Conservation (phyloP, 441 rosid species). For the Gossypium davidsonii region DNA sequence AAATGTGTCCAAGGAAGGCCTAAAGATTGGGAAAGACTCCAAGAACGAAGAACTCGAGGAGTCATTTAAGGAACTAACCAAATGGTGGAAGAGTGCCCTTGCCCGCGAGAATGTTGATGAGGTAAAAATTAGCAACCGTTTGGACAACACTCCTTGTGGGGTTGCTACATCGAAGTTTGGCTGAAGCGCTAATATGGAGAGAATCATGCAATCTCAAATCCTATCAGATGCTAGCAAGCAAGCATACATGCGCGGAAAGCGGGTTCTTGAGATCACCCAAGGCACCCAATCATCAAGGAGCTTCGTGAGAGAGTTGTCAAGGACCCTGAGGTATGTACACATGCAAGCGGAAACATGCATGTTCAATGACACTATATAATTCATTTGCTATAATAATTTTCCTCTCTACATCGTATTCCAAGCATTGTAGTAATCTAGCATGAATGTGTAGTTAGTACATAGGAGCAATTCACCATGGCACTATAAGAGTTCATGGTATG, state of each 20-base stretch:
- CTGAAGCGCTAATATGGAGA: constrained; percentile 96
- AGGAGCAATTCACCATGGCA: background rate
- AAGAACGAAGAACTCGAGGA: constrained; percentile 79
- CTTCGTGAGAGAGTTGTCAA: constrained; percentile 71
- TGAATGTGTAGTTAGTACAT: background rate
- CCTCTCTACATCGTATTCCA: background rate
- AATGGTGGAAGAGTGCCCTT: constrained; percentile 81
- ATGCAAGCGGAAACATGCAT: background rate
- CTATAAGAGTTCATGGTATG: background rate
- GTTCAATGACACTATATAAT: background rate
- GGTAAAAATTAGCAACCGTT: constrained; percentile 77
- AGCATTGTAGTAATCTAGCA: background rate
- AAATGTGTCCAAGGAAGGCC: constrained; percentile 88
- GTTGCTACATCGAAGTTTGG: constrained; percentile 91
- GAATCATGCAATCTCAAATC: constrained; percentile 91
- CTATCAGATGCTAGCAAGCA: constrained; percentile 79
- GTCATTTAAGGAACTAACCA: constrained; percentile 83
- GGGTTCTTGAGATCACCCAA: constrained; percentile 87
- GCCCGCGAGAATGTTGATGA: constrained; percentile 76
- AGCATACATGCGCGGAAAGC: constrained; percentile 85
- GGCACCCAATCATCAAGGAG: constrained; percentile 92
- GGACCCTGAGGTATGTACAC: constrained; percentile 62
- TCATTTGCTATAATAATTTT: background rate
- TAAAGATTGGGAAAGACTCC: constrained; percentile 72
- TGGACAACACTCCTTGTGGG: constrained; percentile 85